Conservation (phyloP, 2,329 filamentous ascomycete species). For the Scytalidium lignicola region DNA sequence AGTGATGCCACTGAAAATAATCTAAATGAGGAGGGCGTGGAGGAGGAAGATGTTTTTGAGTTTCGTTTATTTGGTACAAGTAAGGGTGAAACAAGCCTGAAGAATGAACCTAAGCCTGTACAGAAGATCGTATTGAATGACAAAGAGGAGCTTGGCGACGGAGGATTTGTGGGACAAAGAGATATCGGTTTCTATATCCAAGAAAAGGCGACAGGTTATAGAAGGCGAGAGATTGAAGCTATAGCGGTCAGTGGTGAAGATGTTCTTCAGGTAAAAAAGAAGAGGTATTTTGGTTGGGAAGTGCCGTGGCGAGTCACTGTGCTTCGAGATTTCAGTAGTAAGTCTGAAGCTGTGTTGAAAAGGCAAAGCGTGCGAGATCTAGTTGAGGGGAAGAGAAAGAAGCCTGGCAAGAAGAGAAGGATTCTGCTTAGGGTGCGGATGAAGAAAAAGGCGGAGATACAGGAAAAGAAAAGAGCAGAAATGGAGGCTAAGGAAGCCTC, state of each 20-base stretch:
- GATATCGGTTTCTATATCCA: conserved; percentile 47
- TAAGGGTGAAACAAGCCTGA: conserved; percentile 5
- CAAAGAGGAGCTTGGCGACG: conserved; percentile 35
- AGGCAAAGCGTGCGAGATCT: neutral
- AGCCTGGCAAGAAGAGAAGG: conserved; percentile 55
- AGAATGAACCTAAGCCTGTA: conserved; percentile 20
- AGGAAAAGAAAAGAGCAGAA: conserved; percentile 32
- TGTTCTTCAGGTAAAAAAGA: conserved; percentile 38
- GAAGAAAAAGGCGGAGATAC: conserved; percentile 33
- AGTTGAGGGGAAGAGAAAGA: conserved; percentile 29
- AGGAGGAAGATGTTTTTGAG: conserved; percentile 36
- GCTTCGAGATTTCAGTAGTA: conserved; percentile 20
- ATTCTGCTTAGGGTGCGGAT: conserved; percentile 42
- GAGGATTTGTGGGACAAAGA: conserved; percentile 35
- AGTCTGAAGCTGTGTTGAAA: conserved; percentile 10
- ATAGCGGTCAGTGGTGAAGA: conserved; percentile 49
- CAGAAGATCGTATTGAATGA: conserved; percentile 47
- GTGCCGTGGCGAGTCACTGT: conserved; percentile 53
- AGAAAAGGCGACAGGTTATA: conserved; percentile 30
- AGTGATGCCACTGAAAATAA: neutral
- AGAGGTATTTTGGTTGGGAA: conserved; percentile 52
- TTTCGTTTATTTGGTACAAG: conserved; percentile 49
- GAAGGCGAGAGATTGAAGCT: conserved; percentile 35
- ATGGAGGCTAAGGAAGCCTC: conserved; percentile 48
- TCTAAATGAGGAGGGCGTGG: conserved; percentile 23